Base-by-base conservation (phyloP, 1,284 basidiomycete genomes). In the Rhodotorula sp. region DNA sequence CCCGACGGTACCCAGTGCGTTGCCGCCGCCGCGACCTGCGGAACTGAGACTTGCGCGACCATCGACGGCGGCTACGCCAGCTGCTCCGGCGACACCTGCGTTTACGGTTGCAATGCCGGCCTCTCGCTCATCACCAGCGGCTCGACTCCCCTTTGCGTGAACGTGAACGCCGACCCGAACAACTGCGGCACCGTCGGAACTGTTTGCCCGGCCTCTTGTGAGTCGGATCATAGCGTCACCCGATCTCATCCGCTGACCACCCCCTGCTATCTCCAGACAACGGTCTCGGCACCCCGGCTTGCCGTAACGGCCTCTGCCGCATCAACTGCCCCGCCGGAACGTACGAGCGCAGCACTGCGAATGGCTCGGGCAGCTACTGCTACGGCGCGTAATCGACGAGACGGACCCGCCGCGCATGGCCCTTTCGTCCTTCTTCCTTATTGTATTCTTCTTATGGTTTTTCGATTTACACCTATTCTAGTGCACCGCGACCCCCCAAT, bases 131-230 rank as follows among this genome's bases (percentile, higher is more conserved):
- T 6, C 5, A 38, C 48, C n/a, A 45, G 34, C 19, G 31, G 54
- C 14, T 21, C 10, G 2, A n/a, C 48, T n/a, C 26, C 26, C 38
- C 50, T 56, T n/a, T 67, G 66, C 28, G 26, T 67, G 26, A 62
- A n/a, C 56, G 45, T 49, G 28, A 12, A 1, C 21, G 28, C 26
- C 21, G 61, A 62, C 48, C 19, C 66, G 10, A 56, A 16, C 55
- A 67, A 67, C 66, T 67, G 66, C 61, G 66, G 66, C 34, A 31
- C 61, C 48, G 38, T 62, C 48, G 70, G 70, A 34, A 68, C 59
- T 64, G 66, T 63, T 47, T 71, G 70, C 70, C 70, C 70, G 15
- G 48, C 26, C 15, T 71, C 70, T 16, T 71, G 54, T 55, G 26
- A 55, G 54, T 55, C n/a, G 52, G 1, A 5, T 15, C 23, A n/a